Base-by-base conservation (phyloP, 352 stramenopile genomes). In the Globisporangium carolinianum region DNA sequence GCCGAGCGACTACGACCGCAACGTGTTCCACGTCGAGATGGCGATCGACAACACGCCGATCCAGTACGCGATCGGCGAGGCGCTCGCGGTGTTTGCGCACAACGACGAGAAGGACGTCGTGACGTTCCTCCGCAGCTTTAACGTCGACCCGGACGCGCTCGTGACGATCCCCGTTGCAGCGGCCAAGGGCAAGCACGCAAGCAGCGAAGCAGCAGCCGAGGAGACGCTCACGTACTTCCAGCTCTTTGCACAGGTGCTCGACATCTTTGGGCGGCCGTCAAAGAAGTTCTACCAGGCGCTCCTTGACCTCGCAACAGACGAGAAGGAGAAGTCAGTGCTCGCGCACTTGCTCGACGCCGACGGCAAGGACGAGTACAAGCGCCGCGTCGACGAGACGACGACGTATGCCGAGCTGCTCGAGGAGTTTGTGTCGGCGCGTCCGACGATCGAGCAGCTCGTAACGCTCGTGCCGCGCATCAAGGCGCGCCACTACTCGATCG, bases 401-500 rank as follows among this genome's bases (percentile, higher is more conserved):
- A 91, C 83, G 55, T 92, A 81, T 58, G 78, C 83, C 0, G 86
- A 94, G 50, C 59, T 93, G 56, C 61, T 95, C 3, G 71, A 79
- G 32, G 75, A 90, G 60, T 95, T 93, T 71, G 45, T 57, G 41
- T 91, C 83, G 53, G 80, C 82, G 2, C 81, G 80, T 5, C 79
- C 82, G 53, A 76, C 69, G 8, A 61, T 95, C 43, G 55, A 62
- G 8, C 68, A 95, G 46, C 65, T 96, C 17, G 41, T 95, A 32
- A 68, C 61, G 41, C 67, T 94, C 46, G 75, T 95, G 61, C 86
- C 85, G 38, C 77, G 75, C 55, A 94, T 96, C 61, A 91, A 89
- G 68, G 67, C 87, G 57, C 86, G 87, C n/a, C 86, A 94, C 70
- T 96, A 96, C 72, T 95, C 83, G 46, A 95, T 96, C 59, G 86